Base-by-base conservation (phyloP, 2,329 filamentous ascomycete genomes). In the Whalleya microplaca region DNA sequence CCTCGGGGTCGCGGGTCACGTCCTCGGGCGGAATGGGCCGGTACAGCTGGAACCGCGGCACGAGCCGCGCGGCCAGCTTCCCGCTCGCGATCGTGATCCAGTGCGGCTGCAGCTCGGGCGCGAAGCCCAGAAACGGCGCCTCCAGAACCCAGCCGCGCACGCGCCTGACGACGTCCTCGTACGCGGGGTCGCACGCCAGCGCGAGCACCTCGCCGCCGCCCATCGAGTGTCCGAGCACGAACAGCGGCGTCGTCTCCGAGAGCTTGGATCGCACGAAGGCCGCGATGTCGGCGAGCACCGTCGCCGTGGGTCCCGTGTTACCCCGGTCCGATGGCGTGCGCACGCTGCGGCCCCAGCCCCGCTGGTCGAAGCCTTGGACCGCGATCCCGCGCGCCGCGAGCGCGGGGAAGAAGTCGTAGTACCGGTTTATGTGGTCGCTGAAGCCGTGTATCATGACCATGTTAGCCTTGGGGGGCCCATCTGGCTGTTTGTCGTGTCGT, bases 171-270 rank as follows among this genome's bases (percentile, higher is more conserved):
- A 91, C 71, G 16, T 84, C 80, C 43, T 75, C 74, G 69, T 85
- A 81, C 53, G 72, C 58, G 0, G 78, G 71, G 51, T 81, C 77
- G 53, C 76, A 80, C 21, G 81, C 81, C 20, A 88, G 72, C 43
- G 84, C 86, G 8, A 96, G 76, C 5, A 87, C 83, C 73, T 96
- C 83, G 21, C 86, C 91, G 56, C 93, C 93, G 63, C 93, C 93
- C 91, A 96, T 96, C 20, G 88, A 92, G 74, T 96, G 92, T 51
- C 93, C 93, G 78, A 95, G 86, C 19, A 97, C 81, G 75, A 96
- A 97, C 16, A 96, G 70, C 0, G 92, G 91, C 37, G 3, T 73
- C 69, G 10, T 72, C 58, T 73, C 58, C 21, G 72, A 64, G 46
- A 87, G 76, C 60, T 88, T 82, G 29, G 78, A 76, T 56, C 79